phyloP scores from a whole-genome alignment of 257 asterid species.

The Haberlea rhodopensis region DNA sequence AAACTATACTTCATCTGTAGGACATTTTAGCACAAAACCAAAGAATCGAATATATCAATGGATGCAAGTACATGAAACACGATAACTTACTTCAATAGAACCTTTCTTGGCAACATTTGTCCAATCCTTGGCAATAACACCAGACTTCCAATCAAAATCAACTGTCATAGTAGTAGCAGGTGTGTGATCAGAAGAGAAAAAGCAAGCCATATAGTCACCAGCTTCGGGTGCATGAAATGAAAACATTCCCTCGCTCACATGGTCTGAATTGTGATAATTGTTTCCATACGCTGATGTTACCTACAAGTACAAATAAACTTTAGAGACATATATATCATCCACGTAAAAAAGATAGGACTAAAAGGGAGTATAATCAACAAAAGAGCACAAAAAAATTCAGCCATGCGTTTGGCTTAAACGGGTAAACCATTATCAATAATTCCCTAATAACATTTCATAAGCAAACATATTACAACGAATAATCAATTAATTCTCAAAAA shows the following conservation, averaged over 20 bases:
- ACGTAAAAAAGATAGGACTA: neutral
- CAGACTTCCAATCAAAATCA: slow-evolving; percentile 89
- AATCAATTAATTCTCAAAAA: neutral
- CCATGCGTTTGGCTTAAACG: neutral
- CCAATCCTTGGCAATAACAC: slow-evolving; percentile 90
- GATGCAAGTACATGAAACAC: neutral
- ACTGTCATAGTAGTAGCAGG: slow-evolving; percentile 55
- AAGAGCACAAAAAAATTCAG: neutral
- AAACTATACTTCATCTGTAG: no score
- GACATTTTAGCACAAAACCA: neutral
- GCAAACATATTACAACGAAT: neutral
- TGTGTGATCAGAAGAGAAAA: slow-evolving; percentile 56
- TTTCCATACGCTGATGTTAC: slow-evolving; percentile 74
- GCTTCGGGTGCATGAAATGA: slow-evolving; percentile 68
- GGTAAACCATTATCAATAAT: neutral
- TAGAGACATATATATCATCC: neutral
- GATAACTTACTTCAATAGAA: slow-evolving; percentile 55
- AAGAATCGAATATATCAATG: no score
- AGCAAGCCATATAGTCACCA: slow-evolving; percentile 92
- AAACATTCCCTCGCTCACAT: slow-evolving; percentile 65
- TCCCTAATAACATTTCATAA: neutral
- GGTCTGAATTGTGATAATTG: slow-evolving; percentile 61
- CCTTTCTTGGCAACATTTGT: slow-evolving; percentile 78
- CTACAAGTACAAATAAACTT: slow-evolving; percentile 30
- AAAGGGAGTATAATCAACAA: neutral